A percentile compares a stretch with the other conserved stretches of the same genome.
These are phyloP conservation scores for Peronospora destructor DNA, from an alignment of 352 stramenopile species.

Conservation along the genomic window DNA sequence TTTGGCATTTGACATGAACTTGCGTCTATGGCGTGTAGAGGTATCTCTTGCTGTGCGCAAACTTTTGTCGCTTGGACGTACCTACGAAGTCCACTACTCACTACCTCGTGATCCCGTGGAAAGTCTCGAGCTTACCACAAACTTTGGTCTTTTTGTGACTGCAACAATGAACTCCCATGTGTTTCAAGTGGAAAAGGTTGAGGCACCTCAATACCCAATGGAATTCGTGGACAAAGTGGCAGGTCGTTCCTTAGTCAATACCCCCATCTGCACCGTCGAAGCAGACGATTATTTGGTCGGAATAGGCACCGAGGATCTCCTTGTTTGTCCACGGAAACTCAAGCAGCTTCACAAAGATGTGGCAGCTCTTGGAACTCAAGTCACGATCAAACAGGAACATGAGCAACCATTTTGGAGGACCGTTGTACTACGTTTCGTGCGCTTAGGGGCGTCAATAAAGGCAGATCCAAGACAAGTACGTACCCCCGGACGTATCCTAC, in stretches of 20 bases:
- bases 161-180: conserved; percentile 43
- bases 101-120: conserved; percentile 18
- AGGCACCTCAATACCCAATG: conserved; percentile 20
- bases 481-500: conserved; percentile 44
- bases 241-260: conserved; percentile 8
- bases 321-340: conserved; percentile 36
- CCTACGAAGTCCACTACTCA: conserved; percentile 51
- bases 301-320: conserved; percentile 46
- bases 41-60: conserved; percentile 39
- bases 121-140: conserved; percentile 13
- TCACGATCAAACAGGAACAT: conserved; percentile 21
- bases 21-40: conserved; percentile 44
- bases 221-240: conserved; percentile 33
- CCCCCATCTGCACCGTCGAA: conserved; percentile 83
- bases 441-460: conserved; percentile 32
- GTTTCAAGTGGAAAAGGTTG: conserved; percentile 38
- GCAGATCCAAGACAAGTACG: conserved; percentile 31
- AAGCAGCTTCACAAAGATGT: conserved; percentile 43
- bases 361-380: conserved; percentile 9
- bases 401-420: conserved; percentile 12
- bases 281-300: conserved; percentile 90
- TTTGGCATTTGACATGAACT: conserved; percentile 33
- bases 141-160: conserved; percentile 43
- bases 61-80: conserved; percentile 49
- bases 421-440: conserved; percentile 56